Evolutionary conservation across 2,329 filamentous ascomycete species (phyloP).

Genomic region (Clonostachys solani): DNA sequence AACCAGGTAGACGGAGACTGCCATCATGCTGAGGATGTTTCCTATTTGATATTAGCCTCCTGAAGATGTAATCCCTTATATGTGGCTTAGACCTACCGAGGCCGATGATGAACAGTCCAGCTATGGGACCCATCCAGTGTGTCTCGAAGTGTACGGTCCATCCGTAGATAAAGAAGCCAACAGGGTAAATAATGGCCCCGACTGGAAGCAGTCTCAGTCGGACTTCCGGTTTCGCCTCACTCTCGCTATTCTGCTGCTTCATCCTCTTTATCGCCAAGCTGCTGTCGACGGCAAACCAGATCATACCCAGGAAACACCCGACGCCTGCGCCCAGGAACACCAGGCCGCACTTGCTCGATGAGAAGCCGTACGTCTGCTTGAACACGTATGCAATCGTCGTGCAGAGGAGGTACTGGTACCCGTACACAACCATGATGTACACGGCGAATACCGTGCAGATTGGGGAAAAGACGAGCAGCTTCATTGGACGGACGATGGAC

Average conservation of each 20-base stretch:
- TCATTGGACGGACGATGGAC: constrained; percentile 57
- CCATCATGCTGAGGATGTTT: constrained; percentile 21
- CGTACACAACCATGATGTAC: constrained; percentile 60
- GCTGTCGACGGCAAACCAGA: constrained; percentile 2
- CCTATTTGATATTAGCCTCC: neutral
- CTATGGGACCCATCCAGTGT: constrained; percentile 44
- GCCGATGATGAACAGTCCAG: constrained; percentile 35
- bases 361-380: constrained; percentile 45
- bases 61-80: constrained; percentile 9
- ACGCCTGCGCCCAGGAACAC: constrained; percentile 11
- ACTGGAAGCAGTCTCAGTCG: neutral
- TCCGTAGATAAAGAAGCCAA: constrained; percentile 7
- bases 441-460: constrained; percentile 64
- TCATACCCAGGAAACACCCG: constrained; percentile 4
- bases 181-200: constrained; percentile 2
- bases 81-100: constrained; percentile 27
- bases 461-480: constrained; percentile 55
- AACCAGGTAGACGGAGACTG: constrained; percentile 52
- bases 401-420: constrained; percentile 53
- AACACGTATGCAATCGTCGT: constrained; percentile 52
- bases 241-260: constrained; percentile 1
- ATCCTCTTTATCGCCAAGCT: constrained; percentile 1
- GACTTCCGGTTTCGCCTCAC: neutral
- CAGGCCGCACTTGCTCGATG: constrained; percentile 8
- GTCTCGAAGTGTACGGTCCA: constrained; percentile 29